A percentile compares a stretch with the other conserved stretches of the same genome.
phyloP scores from a whole-genome alignment of 305 asterid species.

The Striga hermonthica region DNA sequence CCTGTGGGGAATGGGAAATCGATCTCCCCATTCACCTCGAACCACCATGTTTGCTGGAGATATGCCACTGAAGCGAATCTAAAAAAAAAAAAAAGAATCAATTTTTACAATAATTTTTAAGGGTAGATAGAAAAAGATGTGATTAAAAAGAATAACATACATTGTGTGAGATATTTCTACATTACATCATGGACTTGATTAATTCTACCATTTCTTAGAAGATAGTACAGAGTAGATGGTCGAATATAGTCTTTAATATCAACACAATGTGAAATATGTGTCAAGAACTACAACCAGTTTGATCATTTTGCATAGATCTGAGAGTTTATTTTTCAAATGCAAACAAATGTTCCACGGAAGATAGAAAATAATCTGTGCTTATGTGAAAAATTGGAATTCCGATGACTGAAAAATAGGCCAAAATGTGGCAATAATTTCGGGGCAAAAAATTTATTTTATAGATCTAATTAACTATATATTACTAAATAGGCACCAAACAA shows the following conservation, averaged over 20 bases:
- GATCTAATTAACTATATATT: not conserved
- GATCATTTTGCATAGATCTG: not conserved
- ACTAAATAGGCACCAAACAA: not conserved
- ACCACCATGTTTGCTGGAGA: slow-evolving; percentile 96
- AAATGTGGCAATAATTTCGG: too few relatives aligned
- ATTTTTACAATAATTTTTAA: slow-evolving; percentile 24
- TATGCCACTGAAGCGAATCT: slow-evolving; percentile 72
- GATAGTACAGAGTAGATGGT: too few relatives aligned
- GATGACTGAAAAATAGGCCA: too few relatives aligned
- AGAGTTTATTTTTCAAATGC: not conserved
- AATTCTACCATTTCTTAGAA: too few relatives aligned
- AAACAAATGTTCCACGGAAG: not conserved
- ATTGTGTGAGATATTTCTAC: not conserved
- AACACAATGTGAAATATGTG: too few relatives aligned
- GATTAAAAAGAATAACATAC: not conserved
- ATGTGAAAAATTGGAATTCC: too few relatives aligned
- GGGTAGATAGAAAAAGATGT: slow-evolving; percentile 12
- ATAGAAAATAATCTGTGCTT: too few relatives aligned
- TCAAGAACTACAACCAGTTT: not conserved
- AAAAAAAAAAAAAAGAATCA: too few relatives aligned
- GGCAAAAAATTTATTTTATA: not conserved
- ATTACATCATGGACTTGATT: not conserved
- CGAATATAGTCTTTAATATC: too few relatives aligned
- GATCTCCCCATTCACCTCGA: slow-evolving; percentile 79
- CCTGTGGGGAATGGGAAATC: slow-evolving; percentile 86